These are phyloP conservation scores for Rhodosporidiobolus odoratus DNA, from an alignment of 768 basidiomycete genomes.

Conservation along the genomic window DNA sequence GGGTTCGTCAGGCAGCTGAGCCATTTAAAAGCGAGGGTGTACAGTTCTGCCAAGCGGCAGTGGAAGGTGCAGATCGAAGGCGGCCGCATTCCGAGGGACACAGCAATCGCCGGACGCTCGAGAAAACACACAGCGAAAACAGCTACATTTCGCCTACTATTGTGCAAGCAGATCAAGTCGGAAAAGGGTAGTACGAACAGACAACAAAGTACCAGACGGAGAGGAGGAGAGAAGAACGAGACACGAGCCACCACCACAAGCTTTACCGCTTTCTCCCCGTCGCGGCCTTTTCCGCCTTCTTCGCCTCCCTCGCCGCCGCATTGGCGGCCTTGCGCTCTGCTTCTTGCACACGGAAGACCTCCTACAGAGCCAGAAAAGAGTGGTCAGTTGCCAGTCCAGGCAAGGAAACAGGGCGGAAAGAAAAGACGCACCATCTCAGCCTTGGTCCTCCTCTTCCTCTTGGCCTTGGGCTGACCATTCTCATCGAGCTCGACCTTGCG, in stretches of 20 bases:
- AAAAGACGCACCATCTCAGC: constrained; percentile 21
- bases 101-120: not conserved
- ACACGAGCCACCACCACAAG: not conserved
- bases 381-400: not conserved
- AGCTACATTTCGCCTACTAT: too few species aligned
- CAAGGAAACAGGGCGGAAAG: not conserved
- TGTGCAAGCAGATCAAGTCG: too few species aligned
- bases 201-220: too few species aligned
- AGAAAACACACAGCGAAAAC: not conserved
- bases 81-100: not conserved
- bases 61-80: too few species aligned
- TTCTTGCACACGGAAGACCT: constrained; percentile 25
- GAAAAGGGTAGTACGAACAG: not conserved
- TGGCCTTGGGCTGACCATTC: constrained; percentile 27
- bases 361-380: not conserved
- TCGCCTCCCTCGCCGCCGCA: constrained; percentile 14
- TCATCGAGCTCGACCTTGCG: constrained; percentile 30
- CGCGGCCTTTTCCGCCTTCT: constrained; percentile 15
- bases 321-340: constrained; percentile 17
- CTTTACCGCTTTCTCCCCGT: not conserved
- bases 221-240: not conserved
- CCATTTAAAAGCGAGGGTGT: not conserved
- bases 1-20: not conserved
- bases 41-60: not conserved
- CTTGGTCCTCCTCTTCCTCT: constrained; percentile 25